Evolutionary conservation across 176 grass and related monocot species (phyloP), one percentile per base, ranked within the genome.

Genomic region (Phyllostachys edulis): DNA sequence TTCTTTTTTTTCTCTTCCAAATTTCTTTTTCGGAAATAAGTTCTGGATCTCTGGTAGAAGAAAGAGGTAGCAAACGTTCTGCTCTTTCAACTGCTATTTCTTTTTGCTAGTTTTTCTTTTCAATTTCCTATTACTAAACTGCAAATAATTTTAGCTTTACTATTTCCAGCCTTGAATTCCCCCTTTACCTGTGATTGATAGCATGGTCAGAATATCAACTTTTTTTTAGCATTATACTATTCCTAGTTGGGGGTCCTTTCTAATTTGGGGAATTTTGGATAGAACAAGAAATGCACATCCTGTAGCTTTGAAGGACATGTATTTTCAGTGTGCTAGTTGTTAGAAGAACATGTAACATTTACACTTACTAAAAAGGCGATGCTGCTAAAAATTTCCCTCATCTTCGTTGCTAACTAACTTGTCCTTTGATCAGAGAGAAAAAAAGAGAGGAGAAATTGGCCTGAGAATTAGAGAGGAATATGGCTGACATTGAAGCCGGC

Each of bases 401-500:
- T 34, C 16, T 23, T 46, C 8, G 41, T 67, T 59, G 59, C 72
- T 76, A 84, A 73, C 59, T 66, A 49, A 51, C 3, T 24, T 75
- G 6, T 83, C 17, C 18, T 37, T 67, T 63, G 17, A 75, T 9
- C 51, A 79, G 51, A 74, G 9, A 38, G 38, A 38, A 7, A 71
- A n/a, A 40, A 39, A 67, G 4, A 50, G 0, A 38, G 55, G 7
- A 18, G 16, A 67, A 86, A 67, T 72, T 69, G 50, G 11, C n/a
- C 57, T 23, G 57, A 65, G 37, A n/a, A 44, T 1, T 36, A 56
- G 2, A 49, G 40, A 75, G 39, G 74, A 66, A 67, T 9, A 90
- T 87, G 85, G 68, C 80, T 50, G 80, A 18, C 60, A 67, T 38
- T 24, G 89, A 90, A 83, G 75, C 50, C 1, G 67, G 82, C n/a